Evolutionary conservation across 352 stramenopile genomes (phyloP), one percentile per base, ranked within the genome.

Genomic region (Labyrinthula sp.): DNA sequence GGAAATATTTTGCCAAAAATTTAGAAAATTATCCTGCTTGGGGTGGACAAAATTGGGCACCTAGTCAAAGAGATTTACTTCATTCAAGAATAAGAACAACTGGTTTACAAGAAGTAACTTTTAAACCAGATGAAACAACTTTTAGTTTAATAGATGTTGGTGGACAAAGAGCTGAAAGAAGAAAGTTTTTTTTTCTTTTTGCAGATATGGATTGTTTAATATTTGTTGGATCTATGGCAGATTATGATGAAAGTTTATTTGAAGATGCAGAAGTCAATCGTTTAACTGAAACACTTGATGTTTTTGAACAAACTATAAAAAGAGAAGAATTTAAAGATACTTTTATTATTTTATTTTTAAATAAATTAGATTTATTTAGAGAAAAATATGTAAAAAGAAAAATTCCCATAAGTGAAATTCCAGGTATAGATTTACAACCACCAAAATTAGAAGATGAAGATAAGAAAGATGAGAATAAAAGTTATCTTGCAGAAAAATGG

Each of bases 121-220:
- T 65, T 38, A 55, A 35, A 17, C 46, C 55, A 41, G 48, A 57
- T 28, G 55, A 40, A 10, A 4, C 21, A 12, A 20, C 18, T 8
- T 58, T 62, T 38, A 4, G 9, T 15, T 15, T 61, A 7, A 30
- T 59, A 1, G 67, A 75, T 35, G 67, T 75, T 15, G 67, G 67
- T 14, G 68, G 68, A 9, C 68, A 76, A 49, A 41, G 66, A 14
- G 74, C 71, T 43, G 68, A 76, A 60, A 49, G 68, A 18, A 72
- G 71, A 43, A 76, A 76, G 49, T 76, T 67, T 67, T 75, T 76
- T 37, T 68, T 75, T 54, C 77, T 62, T 54, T 75, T 75, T 35
- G 67, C 75, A 25, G 59, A 68, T 34, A 59, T 74, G 1, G 71
- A 63, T 2, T 62, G 63, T 20, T 46, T 59, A 22, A 48, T 59